Percentiles rank a stretch among this genome's conserved stretches.
Evolutionary conservation across 2,329 filamentous ascomycete genomes (phyloP).

Genomic region (Fusarium beomiforme): DNA sequence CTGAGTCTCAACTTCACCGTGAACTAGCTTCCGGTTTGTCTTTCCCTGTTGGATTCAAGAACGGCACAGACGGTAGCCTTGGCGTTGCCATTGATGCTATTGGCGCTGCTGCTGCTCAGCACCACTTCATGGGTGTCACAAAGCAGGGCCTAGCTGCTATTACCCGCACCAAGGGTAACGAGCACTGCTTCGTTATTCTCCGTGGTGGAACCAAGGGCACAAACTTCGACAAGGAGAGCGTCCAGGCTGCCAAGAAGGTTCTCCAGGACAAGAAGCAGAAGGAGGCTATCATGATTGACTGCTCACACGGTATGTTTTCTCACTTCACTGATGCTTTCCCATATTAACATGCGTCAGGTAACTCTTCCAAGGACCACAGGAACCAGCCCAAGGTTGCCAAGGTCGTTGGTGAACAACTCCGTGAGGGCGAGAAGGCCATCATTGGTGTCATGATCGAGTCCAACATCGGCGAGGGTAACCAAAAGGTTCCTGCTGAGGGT

Average conservation of each 20-base stretch:
- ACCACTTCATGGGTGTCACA: slow-evolving; percentile 98
- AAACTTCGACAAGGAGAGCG: slow-evolving; percentile 90
- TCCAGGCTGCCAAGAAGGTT: slow-evolving; percentile 80
- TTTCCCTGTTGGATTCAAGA: slow-evolving; percentile 99
- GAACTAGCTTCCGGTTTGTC: slow-evolving; percentile 94
- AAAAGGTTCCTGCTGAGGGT: slow-evolving; percentile 88
- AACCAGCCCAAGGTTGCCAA: slow-evolving; percentile 96
- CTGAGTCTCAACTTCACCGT: slow-evolving; percentile 94
- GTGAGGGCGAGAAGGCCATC: slow-evolving; percentile 86
- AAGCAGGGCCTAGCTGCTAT: slow-evolving; percentile 97
- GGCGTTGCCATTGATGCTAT: slow-evolving; percentile 96
- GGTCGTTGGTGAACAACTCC: slow-evolving; percentile 83
- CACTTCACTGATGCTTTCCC: slow-evolving; percentile 51
- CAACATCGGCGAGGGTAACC: slow-evolving; percentile 90
- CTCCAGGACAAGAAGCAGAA: slow-evolving; percentile 85
- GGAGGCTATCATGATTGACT: slow-evolving; percentile 96
- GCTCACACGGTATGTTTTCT: slow-evolving; percentile 82
- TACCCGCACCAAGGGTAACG: slow-evolving; percentile 90
- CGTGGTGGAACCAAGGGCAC: slow-evolving; percentile 91
- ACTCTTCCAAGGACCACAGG: slow-evolving; percentile 96
- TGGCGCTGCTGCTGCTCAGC: slow-evolving; percentile 82
- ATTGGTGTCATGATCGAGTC: slow-evolving; percentile 99
- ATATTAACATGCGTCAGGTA: slow-evolving; percentile 67
- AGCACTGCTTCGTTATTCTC: slow-evolving; percentile 97
- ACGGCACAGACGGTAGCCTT: slow-evolving; percentile 93